These are phyloP conservation scores for Phyllosticta citriasiana DNA, from an alignment of 2,329 filamentous ascomycete genomes.

Conservation along the genomic window DNA sequence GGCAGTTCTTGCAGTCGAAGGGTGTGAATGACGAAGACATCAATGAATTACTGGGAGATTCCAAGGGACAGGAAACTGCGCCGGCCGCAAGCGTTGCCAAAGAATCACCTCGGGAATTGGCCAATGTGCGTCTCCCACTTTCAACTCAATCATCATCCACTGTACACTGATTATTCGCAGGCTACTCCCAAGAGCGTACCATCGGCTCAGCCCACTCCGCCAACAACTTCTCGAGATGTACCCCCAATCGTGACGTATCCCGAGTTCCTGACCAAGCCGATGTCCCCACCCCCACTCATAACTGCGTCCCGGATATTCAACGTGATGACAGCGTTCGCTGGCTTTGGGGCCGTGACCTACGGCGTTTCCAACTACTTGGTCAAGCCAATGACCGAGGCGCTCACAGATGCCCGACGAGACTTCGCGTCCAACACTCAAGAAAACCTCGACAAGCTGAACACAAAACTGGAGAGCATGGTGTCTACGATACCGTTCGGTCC, in stretches of 20 bases:
- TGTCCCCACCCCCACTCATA: constrained; percentile 49
- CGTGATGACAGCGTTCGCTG: constrained; percentile 47
- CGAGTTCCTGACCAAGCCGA: constrained; percentile 51
- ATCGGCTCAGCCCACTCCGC: not conserved
- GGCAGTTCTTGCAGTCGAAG: constrained; percentile 67
- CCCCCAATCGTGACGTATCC: constrained; percentile 58
- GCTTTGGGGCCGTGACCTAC: constrained; percentile 51
- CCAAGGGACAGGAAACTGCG: constrained; percentile 12
- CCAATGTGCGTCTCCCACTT: not conserved
- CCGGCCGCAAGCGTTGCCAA: not conserved
- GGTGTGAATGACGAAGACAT: constrained; percentile 60
- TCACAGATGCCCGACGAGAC: constrained; percentile 48
- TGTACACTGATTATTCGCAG: not conserved
- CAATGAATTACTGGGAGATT: constrained; percentile 47
- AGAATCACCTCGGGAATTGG: not conserved
- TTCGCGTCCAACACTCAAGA: constrained; percentile 42
- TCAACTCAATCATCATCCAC: not conserved
- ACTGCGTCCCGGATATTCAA: constrained; percentile 47
- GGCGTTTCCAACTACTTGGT: constrained; percentile 61
- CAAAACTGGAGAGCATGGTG: constrained; percentile 48
- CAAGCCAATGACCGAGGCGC: constrained; percentile 46
- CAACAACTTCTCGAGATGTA: constrained; percentile 29
- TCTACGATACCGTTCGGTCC: constrained; percentile 47
- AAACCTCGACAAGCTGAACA: constrained; percentile 47
- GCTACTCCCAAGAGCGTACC: not conserved